Percentiles rank a stretch among this genome's conserved stretches.
Conservation (phyloP, 139 green algal genomes). For the Edaphochlamys debaryana region DNA sequence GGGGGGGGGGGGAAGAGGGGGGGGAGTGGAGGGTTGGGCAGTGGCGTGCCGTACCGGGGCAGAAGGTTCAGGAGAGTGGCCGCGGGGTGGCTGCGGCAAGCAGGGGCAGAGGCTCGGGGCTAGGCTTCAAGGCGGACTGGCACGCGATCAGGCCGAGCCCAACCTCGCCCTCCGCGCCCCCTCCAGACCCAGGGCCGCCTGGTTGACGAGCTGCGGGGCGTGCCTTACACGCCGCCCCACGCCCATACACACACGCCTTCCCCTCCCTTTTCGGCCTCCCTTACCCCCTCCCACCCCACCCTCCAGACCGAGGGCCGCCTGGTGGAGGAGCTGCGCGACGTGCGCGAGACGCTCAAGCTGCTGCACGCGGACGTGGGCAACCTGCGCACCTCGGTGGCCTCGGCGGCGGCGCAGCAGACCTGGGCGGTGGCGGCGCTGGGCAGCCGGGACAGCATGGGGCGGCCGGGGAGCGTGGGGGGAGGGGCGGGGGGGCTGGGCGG, state of each 20-base stretch:
- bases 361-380: conserved; percentile 32
- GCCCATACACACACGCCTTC: neutral
- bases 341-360: conserved; percentile 17
- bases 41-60: too few relatives aligned
- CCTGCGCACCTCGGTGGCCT: neutral
- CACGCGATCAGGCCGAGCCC: too few relatives aligned
- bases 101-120: too few relatives aligned
- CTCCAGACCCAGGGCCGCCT: conserved; percentile 25
- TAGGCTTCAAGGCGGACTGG: too few relatives aligned
- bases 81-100: neutral
- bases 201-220: conserved; percentile 10
- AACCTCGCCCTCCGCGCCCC: neutral
- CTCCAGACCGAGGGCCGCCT: conserved; percentile 23
- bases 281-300: neutral
- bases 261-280: neutral
- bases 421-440: too few relatives aligned
- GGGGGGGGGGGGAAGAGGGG: neutral
- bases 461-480: too few relatives aligned
- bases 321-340: conserved; percentile 16
- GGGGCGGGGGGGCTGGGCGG: too few relatives aligned
- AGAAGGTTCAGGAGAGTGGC: too few relatives aligned
- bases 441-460: too few relatives aligned
- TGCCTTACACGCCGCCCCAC: conserved; percentile 17
- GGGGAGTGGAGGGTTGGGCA: neutral
- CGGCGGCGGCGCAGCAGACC: neutral